Conservation (phyloP, 1,284 basidiomycete genomes). For the Wallemia hederae region DNA sequence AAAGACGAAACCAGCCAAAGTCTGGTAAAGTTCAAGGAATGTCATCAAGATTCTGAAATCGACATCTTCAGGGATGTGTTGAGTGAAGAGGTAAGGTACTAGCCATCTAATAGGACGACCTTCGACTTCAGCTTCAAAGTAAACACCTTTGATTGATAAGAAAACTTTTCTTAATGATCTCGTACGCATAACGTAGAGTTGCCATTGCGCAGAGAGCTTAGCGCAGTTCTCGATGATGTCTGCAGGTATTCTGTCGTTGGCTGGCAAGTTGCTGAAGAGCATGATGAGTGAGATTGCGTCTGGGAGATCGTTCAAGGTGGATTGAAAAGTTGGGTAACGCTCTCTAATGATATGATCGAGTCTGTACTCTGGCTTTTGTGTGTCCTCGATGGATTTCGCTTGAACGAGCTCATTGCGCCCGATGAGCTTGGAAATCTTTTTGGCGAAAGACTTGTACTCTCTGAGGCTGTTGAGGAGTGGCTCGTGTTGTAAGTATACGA, state of each 20-base stretch:
- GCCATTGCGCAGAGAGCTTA: slow-evolving; percentile 69
- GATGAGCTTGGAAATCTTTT: slow-evolving; percentile 77
- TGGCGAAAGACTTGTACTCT: slow-evolving; percentile 95
- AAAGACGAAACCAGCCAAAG: slow-evolving; percentile 74
- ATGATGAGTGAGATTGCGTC: slow-evolving; percentile 88
- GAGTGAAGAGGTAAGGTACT: slow-evolving; percentile 91
- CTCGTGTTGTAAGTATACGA: slow-evolving; percentile 89
- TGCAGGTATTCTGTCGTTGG: slow-evolving; percentile 42
- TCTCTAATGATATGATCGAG: slow-evolving; percentile 97
- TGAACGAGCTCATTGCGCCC: slow-evolving; percentile 82
- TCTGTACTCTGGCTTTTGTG: slow-evolving; percentile 48
- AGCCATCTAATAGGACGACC: slow-evolving; percentile 59
- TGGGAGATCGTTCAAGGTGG: slow-evolving; percentile 84
- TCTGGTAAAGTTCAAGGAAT: slow-evolving; percentile 95
- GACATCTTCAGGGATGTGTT: slow-evolving; percentile 74
- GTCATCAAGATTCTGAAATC: slow-evolving; percentile 96
- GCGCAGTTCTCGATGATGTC: slow-evolving; percentile 72
- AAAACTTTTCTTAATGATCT: slow-evolving; percentile 67
- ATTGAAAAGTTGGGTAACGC: slow-evolving; percentile 92
- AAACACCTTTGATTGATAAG: slow-evolving; percentile 92
- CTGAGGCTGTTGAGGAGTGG: slow-evolving; percentile 80
- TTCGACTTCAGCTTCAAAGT: slow-evolving; percentile 90
- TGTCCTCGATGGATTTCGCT: slow-evolving; percentile 78
- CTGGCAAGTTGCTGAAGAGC: slow-evolving; percentile 68
- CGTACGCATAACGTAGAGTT: slow-evolving; percentile 78